Base-by-base conservation (phyloP, 108 stramenopile genomes). In the Skeletonema tropicum region DNA sequence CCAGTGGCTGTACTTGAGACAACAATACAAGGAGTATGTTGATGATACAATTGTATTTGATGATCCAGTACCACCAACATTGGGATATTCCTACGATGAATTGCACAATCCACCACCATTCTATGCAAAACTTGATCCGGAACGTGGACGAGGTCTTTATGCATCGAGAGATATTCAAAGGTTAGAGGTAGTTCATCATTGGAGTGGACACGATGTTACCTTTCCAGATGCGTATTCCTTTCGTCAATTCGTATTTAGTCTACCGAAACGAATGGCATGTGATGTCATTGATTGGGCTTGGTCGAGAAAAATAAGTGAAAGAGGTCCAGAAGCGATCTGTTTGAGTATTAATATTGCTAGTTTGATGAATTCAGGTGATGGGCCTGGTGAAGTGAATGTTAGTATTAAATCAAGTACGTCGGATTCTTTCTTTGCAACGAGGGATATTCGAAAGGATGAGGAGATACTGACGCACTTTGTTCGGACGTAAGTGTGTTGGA, bases 221-320 rank as follows among this genome's bases (percentile, higher is more conserved):
- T 74, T 74, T 35, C 23, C 66, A 17, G 38, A 26, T n/a, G 66
- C 63, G 19, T 26, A 67, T 33, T 17, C 63, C 29, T 74, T 48
- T 3, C 66, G 73, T 31, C 39, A 42, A 31, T 74, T 29, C 66
- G 23, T 74, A 6, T 36, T 30, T 66, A 30, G 42, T 41, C n/a
- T 74, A 39, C 65, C 66, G 5, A 35, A 38, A 23, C 25, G 26
- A 11, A 64, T 65, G 65, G 66, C 66, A 2, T 74, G 73, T 12
- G 73, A 74, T 46, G 64, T 48, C 8, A 9, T 67, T n/a, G 63
- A 74, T 17, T 74, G 73, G 64, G 25, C 42, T 15, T 65, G 31
- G 21, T 61, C 62, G 0, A 19, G 62, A 42, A 19, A 71, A 49
- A 49, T 49, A 19, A 0, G 4, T 38, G 8, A 15, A 14, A 64